phyloP scores from a whole-genome alignment of 2,329 filamentous ascomycete genomes.

The Aciculosporium take region DNA sequence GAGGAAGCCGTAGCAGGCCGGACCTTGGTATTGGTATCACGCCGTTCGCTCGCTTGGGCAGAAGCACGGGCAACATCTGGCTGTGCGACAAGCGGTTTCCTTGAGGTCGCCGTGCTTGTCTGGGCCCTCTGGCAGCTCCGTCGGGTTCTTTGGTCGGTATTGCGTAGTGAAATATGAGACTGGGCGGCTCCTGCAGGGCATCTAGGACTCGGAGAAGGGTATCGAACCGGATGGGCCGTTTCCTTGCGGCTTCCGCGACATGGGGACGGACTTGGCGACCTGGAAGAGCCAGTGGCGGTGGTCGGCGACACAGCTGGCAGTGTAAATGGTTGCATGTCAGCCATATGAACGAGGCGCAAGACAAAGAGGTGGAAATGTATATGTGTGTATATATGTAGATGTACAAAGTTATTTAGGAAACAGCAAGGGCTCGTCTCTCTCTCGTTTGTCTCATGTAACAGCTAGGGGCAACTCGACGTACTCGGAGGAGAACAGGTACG shows the following conservation, averaged over 20 bases:
- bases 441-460: neutral
- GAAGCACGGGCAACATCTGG: slow-evolving; percentile 19
- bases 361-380: too few species aligned
- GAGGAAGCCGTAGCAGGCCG: slow-evolving; percentile 17
- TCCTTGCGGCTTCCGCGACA: slow-evolving; percentile 32
- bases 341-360: slow-evolving; percentile 5
- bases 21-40: slow-evolving; percentile 12
- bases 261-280: slow-evolving; percentile 41
- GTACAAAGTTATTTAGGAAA: neutral
- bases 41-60: slow-evolving; percentile 16
- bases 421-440: neutral
- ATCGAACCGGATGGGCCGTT: slow-evolving; percentile 30
- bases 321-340: slow-evolving; percentile 15
- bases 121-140: slow-evolving; percentile 24
- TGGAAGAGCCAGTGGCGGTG: slow-evolving; percentile 24
- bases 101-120: slow-evolving; percentile 23
- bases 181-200: slow-evolving; percentile 32
- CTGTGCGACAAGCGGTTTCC: slow-evolving; percentile 37
- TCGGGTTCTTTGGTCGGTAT: slow-evolving; percentile 29
- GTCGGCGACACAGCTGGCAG: slow-evolving; percentile 20
- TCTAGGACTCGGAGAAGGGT: slow-evolving; percentile 40
- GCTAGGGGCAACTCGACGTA: slow-evolving; percentile 29
- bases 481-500: slow-evolving; percentile 41
- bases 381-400: too few species aligned
- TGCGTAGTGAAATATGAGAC: slow-evolving; percentile 24